Base-by-base conservation (phyloP, 176 grass and related monocot genomes). In the Oryza glaberrima region DNA sequence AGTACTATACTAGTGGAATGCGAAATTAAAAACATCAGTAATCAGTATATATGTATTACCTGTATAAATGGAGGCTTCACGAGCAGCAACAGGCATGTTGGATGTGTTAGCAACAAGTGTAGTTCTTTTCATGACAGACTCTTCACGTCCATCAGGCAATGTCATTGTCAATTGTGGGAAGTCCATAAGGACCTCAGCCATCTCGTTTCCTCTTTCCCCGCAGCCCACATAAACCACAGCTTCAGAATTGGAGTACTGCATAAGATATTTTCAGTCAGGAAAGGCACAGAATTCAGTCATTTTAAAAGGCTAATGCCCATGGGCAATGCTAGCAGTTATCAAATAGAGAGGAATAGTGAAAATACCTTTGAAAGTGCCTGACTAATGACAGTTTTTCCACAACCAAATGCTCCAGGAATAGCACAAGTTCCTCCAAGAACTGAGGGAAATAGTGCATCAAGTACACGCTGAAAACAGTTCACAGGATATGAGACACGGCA, bases 331-430 rank as follows among this genome's bases (percentile, higher is more conserved):
- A 79, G 73, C 49, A 70, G 13, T 51, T 85, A 48, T 15, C 46
- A 38, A 48, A 78, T 63, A 84, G 71, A 52, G 9, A 20, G 32
- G 28, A 77, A 60, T 36, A 43, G 45, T 51, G 16, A 73, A 40
- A 11, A n/a, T 23, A 95, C 91, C 91, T 96, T 96, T 22, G 94
- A 96, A 68, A 96, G 94, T 66, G 94, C 94, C 81, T 96, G 94
- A 85, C 94, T 95, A 78, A 95, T 95, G 72, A 96, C 94, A 82
- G 94, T 96, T 91, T 96, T 96, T 87, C 94, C 94, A 38, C 94
- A 96, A 67, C 94, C 94, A 85, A 96, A 96, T 60, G 94, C 94
- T 87, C 94, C 91, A 77, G 94, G 94, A 89, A 96, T 96, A 85
- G 88, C 94, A 83, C 94, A 96, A 73, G 94, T 96, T 36, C 94